phyloP scores from a whole-genome alignment of 257 asterid species.

The Penstemon eatonii region DNA sequence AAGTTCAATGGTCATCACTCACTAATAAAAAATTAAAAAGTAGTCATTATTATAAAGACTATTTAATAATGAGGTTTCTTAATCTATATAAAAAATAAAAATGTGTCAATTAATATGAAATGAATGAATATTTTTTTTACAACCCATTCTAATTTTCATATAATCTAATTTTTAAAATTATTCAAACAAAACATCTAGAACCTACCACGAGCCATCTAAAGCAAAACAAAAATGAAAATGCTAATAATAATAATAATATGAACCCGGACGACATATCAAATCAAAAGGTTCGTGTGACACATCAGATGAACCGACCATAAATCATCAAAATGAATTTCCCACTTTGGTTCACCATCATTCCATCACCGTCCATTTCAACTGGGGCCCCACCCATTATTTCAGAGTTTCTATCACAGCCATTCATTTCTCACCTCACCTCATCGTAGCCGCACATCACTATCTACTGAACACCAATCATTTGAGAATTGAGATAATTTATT shows the following conservation, averaged over 20 bases:
- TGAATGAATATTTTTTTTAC: no score
- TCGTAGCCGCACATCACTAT: constrained; percentile 25
- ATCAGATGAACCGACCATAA: constrained; percentile 45
- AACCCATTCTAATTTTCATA: no score
- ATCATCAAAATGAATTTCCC: constrained; percentile 13
- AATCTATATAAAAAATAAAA: no score
- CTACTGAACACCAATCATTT: constrained; percentile 30
- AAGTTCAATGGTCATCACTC: no score
- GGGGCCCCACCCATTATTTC: constrained; percentile 14
- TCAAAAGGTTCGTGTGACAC: constrained; percentile 26
- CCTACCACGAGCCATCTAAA: background rate
- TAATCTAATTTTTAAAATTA: no score
- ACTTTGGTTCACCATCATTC: constrained; percentile 16
- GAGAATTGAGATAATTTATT: background rate
- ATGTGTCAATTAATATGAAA: no score
- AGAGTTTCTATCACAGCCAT: constrained; percentile 25
- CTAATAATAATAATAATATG: background rate
- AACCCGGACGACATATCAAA: constrained; percentile 21
- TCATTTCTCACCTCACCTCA: constrained; percentile 35
- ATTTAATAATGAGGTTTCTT: no score
- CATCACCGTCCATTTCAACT: constrained; percentile 33
- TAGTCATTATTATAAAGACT: no score
- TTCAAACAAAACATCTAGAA: no score
- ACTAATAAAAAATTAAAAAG: no score
- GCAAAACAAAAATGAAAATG: background rate